Evolutionary conservation across 164 flowering plant species (phyloP), one percentile per base, ranked within the genome.

Genomic region (Berberis thunbergii): DNA sequence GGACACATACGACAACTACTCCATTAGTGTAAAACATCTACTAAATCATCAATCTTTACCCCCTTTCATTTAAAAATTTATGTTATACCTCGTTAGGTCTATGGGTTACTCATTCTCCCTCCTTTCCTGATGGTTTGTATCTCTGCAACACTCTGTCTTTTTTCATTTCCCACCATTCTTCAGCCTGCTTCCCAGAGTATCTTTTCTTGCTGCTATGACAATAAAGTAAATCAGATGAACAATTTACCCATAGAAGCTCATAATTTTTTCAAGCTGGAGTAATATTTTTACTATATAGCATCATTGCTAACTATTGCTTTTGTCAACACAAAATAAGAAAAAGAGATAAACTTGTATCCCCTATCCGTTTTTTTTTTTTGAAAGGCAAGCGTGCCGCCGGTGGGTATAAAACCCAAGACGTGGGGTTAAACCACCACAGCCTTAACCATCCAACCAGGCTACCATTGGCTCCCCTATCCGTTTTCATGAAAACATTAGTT

Each of bases 101-200:
- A 26, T 26, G 26, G 26, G 26, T 26, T 26, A 26, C 26, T 26
- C 63, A 41, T 45, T 45, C 48, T 67, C 77, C 38, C 60, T 8
- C 49, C 26, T 26, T 26, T 26, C 59, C 59, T 9, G 56, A 59
- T 38, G 72, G 73, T 63, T 64, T 75, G 67, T 87, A 88, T 73
- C 70, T 83, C 70, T 50, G 77, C 11, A 80, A 77, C 65, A 91
- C 70, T 74, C 87, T 83, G 11, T 81, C 83, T 74, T 79, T 83
- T 80, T 88, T 91, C 61, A 73, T 81, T 53, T 56, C 77, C 96
- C 98, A 91, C 98, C 98, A 91, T 57, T 76, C 88, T 72, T 77
- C 90, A 48, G 96, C 96, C 46, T 91, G 92, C 4, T 83, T 82
- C 63, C 69, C 85, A 0, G 59, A 66, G 63, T 80, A 88, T 71